Base-by-base conservation (phyloP, 1,284 basidiomycete species). In the Coniophora puteana region DNA sequence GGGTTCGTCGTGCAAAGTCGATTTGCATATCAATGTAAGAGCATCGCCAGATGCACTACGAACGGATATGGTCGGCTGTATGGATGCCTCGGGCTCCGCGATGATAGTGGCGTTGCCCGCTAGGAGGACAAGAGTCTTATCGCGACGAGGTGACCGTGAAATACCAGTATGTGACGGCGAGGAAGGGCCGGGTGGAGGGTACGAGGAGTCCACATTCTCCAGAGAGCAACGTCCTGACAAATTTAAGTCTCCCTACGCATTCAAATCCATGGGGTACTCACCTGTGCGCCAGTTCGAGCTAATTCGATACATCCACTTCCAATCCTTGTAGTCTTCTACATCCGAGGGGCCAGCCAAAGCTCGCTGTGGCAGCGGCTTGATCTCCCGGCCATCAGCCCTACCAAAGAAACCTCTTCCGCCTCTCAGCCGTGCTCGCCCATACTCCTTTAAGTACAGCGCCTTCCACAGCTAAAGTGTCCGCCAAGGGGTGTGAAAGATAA, bases 241-340 rank as follows among this genome's bases (percentile, higher is more conserved):
- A 20, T 34, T n/a, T n/a, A n/a, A n/a, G n/a, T n/a, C n/a, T n/a
- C n/a, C n/a, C n/a, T n/a, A n/a, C n/a, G n/a, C n/a, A n/a, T n/a
- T n/a, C n/a, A n/a, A n/a, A n/a, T n/a, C n/a, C 18, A 39, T 36
- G 13, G 40, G 30, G 53, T 47, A 74, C 70, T 50, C 53, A 87
- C 85, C 85, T 61, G 65, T 83, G 55, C 74, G 71, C 86, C 87
- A 89, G 50, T 89, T 89, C 7, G 76, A 76, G 53, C 83, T 87
- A 47, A 88, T 83, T 38, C 83, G 74, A 60, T 87, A 89, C 84
- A 89, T 88, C 76, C 77, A 84, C 61, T 86, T 87, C 86, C 86
- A 89, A 52, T 86, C 74, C 54, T 66, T 49, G 30, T 66, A 57
- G n/a, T 71, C 65, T 28, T 48, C 45, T 21, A 36, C 35, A 8